A percentile compares a stretch with the other conserved stretches of the same genome.
phyloP scores from a whole-genome alignment of 2,329 filamentous ascomycete species.

The Colletotrichum sp. region DNA sequence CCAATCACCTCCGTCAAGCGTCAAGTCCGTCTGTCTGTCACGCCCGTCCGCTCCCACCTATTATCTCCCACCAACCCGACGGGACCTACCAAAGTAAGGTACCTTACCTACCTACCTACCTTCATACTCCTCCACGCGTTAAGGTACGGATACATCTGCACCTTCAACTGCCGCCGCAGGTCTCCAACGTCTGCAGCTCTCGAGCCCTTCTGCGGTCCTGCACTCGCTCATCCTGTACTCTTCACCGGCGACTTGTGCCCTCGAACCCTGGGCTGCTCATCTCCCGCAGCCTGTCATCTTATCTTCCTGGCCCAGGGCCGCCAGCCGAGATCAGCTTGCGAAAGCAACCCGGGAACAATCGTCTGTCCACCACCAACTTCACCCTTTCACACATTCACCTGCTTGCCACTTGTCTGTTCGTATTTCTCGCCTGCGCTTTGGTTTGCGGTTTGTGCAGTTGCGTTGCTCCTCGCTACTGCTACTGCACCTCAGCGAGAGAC shows the following conservation, averaged over 20 bases:
- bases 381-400: neutral
- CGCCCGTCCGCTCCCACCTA: neutral
- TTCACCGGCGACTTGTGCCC: neutral
- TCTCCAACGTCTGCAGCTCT: neutral
- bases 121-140: neutral
- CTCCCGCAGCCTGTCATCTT: conserved; percentile 17
- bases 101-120: neutral
- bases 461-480: neutral
- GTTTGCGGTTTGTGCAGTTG: neutral
- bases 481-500: conserved; percentile 20
- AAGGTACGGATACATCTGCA: neutral
- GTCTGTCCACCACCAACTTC: neutral
- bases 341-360: neutral
- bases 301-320: conserved; percentile 3
- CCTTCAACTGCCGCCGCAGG: conserved; percentile 1
- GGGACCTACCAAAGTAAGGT: neutral
- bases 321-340: conserved; percentile 10
- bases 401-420: neutral
- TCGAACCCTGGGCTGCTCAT: conserved; percentile 12
- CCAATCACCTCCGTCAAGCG: neutral
- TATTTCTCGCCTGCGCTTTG: neutral
- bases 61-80: neutral
- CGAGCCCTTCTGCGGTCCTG: conserved; percentile 7
- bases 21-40: neutral
- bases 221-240: neutral